phyloP scores from a whole-genome alignment of 1,139 yeast genomes.

The Lodderomyces beijingensis region DNA sequence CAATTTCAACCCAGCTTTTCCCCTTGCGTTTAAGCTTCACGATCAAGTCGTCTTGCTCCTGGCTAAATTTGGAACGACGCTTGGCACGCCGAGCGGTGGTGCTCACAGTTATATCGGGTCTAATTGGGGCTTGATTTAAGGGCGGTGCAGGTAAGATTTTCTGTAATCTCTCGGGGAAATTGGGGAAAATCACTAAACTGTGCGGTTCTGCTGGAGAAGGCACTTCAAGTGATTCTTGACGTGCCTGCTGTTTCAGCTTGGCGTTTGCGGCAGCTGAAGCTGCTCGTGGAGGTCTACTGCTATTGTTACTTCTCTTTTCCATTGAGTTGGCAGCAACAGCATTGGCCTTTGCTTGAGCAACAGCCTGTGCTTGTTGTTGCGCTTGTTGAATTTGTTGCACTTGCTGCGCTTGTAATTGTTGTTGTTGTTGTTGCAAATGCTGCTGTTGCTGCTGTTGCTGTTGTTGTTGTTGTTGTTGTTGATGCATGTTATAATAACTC shows the following conservation, averaged over 20 bases:
- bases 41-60: conserved; percentile 65
- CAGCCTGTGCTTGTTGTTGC: conserved; percentile 6
- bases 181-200: conserved; percentile 11
- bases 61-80: conserved; percentile 62
- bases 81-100: conserved; percentile 46
- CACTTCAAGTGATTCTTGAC: neutral
- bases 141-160: conserved; percentile 38
- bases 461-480: conserved; percentile 5
- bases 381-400: too few relatives aligned
- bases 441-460: conserved; percentile 5
- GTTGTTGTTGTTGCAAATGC: conserved; percentile 7
- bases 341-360: conserved; percentile 6
- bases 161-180: conserved; percentile 16
- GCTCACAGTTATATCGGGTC: conserved; percentile 26
- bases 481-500: conserved; percentile 3
- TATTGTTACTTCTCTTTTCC: conserved; percentile 3
- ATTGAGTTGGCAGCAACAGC: neutral
- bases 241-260: conserved; percentile 2
- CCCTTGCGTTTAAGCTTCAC: conserved; percentile 60
- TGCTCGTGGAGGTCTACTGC: too few relatives aligned
- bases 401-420: too few relatives aligned
- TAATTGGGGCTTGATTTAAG: conserved; percentile 25
- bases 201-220: conserved; percentile 2
- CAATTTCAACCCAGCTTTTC: conserved; percentile 71
- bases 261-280: neutral